phyloP scores from a whole-genome alignment of 306 rosid genomes.

The Corylus avellana region DNA sequence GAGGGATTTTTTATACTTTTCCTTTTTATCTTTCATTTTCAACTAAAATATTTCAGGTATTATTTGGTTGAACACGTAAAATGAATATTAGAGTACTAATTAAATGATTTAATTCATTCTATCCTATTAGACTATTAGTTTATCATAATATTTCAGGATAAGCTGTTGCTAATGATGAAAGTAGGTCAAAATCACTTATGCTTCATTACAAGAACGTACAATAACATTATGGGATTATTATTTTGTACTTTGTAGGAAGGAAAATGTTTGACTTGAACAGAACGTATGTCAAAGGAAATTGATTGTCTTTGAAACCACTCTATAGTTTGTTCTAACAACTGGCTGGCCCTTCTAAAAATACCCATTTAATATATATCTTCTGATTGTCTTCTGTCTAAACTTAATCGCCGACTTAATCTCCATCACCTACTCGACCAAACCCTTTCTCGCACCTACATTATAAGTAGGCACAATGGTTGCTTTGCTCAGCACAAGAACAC shows the following conservation, averaged over 20 bases:
- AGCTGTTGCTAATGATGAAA: background rate
- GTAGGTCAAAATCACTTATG: conserved; percentile 17
- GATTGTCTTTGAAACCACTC: conserved; percentile 72
- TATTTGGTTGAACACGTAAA: no score
- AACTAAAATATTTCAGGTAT: no score
- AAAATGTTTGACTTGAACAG: conserved; percentile 44
- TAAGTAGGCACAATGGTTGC: conserved; percentile 18
- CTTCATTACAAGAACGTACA: background rate
- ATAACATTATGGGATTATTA: background rate
- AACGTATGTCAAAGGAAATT: conserved; percentile 44
- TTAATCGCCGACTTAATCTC: background rate
- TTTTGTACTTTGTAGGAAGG: background rate
- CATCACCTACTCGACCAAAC: conserved; percentile 37
- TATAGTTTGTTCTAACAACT: conserved; percentile 57
- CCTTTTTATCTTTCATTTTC: no score
- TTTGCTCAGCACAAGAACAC: background rate
- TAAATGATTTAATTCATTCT: no score
- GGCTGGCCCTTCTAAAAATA: conserved; percentile 24
- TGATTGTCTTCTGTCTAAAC: no score
- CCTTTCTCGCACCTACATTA: conserved; percentile 14
- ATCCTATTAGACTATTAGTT: no score
- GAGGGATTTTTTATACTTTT: no score
- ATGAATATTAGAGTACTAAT: background rate
- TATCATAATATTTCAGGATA: background rate
- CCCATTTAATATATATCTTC: no score